Percentiles rank a stretch among this genome's conserved stretches.
phyloP scores from a whole-genome alignment of 495 filamentous ascomycete species.

The Penicillium bialowiezense region DNA sequence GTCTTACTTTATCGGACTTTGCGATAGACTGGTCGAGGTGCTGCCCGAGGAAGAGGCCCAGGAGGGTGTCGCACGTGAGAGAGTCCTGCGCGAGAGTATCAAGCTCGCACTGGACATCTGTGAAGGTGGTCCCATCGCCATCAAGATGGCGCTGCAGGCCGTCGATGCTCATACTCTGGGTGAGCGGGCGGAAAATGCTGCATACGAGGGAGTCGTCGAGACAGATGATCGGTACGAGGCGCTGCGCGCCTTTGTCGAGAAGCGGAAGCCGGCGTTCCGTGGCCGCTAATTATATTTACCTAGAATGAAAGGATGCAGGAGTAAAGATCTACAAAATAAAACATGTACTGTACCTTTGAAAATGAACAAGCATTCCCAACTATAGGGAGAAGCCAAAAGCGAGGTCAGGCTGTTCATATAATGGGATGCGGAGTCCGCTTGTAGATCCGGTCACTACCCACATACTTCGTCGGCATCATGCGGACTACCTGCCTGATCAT shows the following conservation, averaged over 20 bases:
- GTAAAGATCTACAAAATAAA: too few relatives aligned
- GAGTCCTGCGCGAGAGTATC: conserved; percentile 70
- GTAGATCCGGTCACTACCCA: too few relatives aligned
- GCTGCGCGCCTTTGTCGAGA: conserved; percentile 81
- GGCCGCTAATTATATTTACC: conserved; percentile 43
- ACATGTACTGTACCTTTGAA: too few relatives aligned
- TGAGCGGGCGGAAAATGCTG: conserved; percentile 69
- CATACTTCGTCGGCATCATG: too few relatives aligned
- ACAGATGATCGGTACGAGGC: conserved; percentile 88
- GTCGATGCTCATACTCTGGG: conserved; percentile 57
- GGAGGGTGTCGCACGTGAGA: conserved; percentile 55
- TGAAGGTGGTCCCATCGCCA: conserved; percentile 78
- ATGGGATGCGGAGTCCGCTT: too few relatives aligned
- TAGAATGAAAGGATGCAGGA: too few relatives aligned
- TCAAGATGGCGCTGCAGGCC: conserved; percentile 69
- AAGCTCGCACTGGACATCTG: conserved; percentile 78
- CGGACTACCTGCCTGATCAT: too few relatives aligned
- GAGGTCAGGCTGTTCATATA: too few relatives aligned
- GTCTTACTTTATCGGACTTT: conserved; percentile 80
- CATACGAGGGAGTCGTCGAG: conserved; percentile 74
- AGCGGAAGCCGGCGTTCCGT: conserved; percentile 81
- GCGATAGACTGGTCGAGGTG: conserved; percentile 77
- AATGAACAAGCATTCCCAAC: too few relatives aligned
- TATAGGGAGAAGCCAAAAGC: too few relatives aligned
- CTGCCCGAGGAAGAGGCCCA: conserved; percentile 52